Evolutionary conservation across 1,139 yeast species (phyloP).

Genomic region (Ogataea hybrid): DNA sequence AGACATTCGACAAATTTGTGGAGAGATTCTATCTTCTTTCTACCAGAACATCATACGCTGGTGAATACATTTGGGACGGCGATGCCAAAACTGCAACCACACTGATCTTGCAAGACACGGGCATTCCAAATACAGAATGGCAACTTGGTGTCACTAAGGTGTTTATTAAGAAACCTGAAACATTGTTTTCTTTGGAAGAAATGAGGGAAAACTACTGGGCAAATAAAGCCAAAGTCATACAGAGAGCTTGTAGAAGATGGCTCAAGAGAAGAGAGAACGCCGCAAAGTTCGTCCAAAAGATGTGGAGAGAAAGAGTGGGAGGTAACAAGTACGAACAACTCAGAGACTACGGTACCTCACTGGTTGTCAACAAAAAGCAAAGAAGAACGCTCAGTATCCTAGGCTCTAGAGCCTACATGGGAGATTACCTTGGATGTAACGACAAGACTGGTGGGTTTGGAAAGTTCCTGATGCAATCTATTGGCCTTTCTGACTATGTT

Average conservation of each 20-base stretch:
- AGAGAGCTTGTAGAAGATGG: slow-evolving; percentile 93
- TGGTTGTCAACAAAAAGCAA: slow-evolving; percentile 76
- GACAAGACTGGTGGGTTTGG: slow-evolving; percentile 61
- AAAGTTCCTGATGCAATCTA: slow-evolving; percentile 56
- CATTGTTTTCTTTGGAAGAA: slow-evolving; percentile 91
- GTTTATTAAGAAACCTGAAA: slow-evolving; percentile 95
- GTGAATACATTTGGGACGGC: slow-evolving; percentile 95
- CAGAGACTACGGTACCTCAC: slow-evolving; percentile 76
- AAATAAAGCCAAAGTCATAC: slow-evolving; percentile 96
- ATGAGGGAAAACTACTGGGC: slow-evolving; percentile 98
- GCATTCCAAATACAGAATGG: slow-evolving; percentile 76
- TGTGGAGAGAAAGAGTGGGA: slow-evolving; percentile 78
- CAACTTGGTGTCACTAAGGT: slow-evolving; percentile 95
- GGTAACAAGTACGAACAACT: slow-evolving; percentile 76
- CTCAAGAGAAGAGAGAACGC: slow-evolving; percentile 81
- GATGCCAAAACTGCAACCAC: slow-evolving; percentile 78
- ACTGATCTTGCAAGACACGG: slow-evolving; percentile 75
- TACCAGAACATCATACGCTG: slow-evolving; percentile 92
- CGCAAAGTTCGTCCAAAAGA: slow-evolving; percentile 78
- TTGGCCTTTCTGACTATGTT: slow-evolving; percentile 69
- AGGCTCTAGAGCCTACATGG: slow-evolving; percentile 90
- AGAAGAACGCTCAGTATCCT: slow-evolving; percentile 85
- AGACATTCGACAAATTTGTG: slow-evolving; percentile 95
- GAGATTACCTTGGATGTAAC: slow-evolving; percentile 89
- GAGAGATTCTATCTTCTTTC: slow-evolving; percentile 91